Percentiles rank a stretch among this genome's conserved stretches.
phyloP scores from a whole-genome alignment of 2,329 filamentous ascomycete genomes.

The Colletotrichum tamarilloi region DNA sequence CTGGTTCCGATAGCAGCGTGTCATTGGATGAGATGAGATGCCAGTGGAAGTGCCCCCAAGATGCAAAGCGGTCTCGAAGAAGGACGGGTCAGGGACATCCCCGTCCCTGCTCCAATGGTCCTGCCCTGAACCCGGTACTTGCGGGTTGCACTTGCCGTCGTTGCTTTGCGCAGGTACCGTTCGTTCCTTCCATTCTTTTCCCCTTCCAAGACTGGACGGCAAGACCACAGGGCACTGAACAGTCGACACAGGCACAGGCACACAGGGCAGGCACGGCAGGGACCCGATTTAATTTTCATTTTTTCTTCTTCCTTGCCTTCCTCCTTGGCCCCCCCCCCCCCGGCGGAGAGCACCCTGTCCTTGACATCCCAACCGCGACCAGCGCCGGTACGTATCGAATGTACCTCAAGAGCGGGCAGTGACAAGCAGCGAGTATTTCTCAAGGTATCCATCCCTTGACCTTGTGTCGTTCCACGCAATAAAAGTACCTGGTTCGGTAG shows the following conservation, averaged over 20 bases:
- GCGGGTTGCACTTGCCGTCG: constrained; percentile 13
- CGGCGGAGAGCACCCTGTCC: background rate
- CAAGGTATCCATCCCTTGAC: background rate
- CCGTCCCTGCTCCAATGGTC: background rate
- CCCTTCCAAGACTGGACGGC: background rate
- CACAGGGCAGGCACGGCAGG: background rate
- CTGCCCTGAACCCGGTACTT: constrained; percentile 25
- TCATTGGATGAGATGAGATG: constrained; percentile 24
- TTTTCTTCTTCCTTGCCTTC: background rate
- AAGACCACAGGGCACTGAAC: too few species aligned
- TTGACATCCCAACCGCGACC: background rate
- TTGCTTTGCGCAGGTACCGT: constrained; percentile 30
- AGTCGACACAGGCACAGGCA: too few species aligned
- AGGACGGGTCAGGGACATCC: background rate
- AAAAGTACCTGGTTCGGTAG: background rate
- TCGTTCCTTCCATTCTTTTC: constrained; percentile 14
- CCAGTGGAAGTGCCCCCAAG: constrained; percentile 4
- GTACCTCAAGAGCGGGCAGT: background rate
- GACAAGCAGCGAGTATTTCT: background rate
- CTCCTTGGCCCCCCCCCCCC: background rate
- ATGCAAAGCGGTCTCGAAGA: constrained; percentile 2
- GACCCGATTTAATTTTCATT: background rate
- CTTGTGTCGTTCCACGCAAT: background rate
- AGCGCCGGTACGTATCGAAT: background rate
- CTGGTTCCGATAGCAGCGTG: background rate